A percentile compares a stretch with the other conserved stretches of the same genome.
Conservation (phyloP, 306 rosid species). For the apple (Malus domestica) region DNA sequence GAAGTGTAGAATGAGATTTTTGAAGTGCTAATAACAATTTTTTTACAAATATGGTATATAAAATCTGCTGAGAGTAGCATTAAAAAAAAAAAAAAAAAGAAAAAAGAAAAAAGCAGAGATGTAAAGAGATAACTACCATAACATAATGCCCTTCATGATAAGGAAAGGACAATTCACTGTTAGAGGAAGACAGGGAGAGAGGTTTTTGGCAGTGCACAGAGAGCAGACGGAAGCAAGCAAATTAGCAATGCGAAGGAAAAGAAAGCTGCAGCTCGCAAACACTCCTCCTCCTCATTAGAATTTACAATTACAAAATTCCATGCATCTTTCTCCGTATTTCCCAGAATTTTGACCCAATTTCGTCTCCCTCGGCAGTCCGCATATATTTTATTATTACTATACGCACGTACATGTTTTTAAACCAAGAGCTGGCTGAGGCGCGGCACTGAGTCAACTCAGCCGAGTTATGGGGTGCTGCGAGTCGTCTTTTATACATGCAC, state of each 20-base stretch:
- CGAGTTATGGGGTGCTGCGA: conserved; percentile 66
- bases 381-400: not conserved
- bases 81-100: too few species aligned
- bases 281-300: not conserved
- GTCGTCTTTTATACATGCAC: conserved; percentile 22
- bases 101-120: not conserved
- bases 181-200: conserved; percentile 12
- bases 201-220: conserved; percentile 31
- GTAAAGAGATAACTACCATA: conserved; percentile 4
- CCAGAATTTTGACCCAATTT: not conserved
- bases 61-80: too few species aligned
- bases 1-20: too few species aligned
- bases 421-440: conserved; percentile 13
- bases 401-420: not conserved
- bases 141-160: conserved; percentile 4
- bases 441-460: conserved; percentile 30
- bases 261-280: conserved; percentile 24
- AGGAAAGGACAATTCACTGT: conserved; percentile 33
- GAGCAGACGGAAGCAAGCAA: not conserved
- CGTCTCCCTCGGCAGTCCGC: not conserved
- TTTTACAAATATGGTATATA: too few species aligned
- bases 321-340: not conserved
- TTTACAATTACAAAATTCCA: conserved; percentile 1
- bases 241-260: conserved; percentile 20
- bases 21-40: too few species aligned